Conservation (phyloP, 495 filamentous ascomycete genomes). For the Hyaloscypha hepaticicola region DNA sequence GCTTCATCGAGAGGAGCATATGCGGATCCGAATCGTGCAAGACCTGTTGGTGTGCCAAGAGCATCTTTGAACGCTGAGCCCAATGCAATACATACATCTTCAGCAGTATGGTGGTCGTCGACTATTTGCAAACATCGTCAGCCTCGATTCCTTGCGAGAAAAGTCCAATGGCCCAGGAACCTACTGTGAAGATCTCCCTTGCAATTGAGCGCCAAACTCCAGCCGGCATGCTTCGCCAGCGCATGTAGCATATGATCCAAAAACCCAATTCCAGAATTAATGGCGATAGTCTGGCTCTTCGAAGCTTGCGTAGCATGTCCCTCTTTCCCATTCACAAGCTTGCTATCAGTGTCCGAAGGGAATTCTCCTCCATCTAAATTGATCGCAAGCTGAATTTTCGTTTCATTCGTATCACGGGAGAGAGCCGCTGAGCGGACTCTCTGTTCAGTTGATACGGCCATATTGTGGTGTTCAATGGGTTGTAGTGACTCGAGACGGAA, state of each 20-base stretch:
- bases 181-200: slow-evolving; percentile 88
- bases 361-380: slow-evolving; percentile 88
- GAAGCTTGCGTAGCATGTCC: slow-evolving; percentile 80
- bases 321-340: slow-evolving; percentile 42
- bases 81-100: slow-evolving; percentile 92
- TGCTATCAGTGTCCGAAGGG: slow-evolving; percentile 53
- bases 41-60: slow-evolving; percentile 71
- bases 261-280: slow-evolving; percentile 97
- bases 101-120: slow-evolving; percentile 97
- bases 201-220: slow-evolving; percentile 79
- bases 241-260: slow-evolving; percentile 99
- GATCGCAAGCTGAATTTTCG: slow-evolving; percentile 88
- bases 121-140: slow-evolving; percentile 49
- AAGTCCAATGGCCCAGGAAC: slow-evolving; percentile 27
- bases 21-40: slow-evolving; percentile 85
- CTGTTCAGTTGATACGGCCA: slow-evolving; percentile 33
- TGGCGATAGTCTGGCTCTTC: slow-evolving; percentile 75
- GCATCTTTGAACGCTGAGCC: slow-evolving; percentile 79
- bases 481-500: not conserved
- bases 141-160: not conserved
- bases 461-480: slow-evolving; percentile 26
- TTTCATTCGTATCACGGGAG: slow-evolving; percentile 91
- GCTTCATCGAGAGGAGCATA: slow-evolving; percentile 95
- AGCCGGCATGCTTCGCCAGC: slow-evolving; percentile 90
- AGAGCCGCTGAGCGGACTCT: slow-evolving; percentile 66